Evolutionary conservation across 2,329 filamentous ascomycete species (phyloP).

Genomic region (Teratosphaeriaceae sp.): DNA sequence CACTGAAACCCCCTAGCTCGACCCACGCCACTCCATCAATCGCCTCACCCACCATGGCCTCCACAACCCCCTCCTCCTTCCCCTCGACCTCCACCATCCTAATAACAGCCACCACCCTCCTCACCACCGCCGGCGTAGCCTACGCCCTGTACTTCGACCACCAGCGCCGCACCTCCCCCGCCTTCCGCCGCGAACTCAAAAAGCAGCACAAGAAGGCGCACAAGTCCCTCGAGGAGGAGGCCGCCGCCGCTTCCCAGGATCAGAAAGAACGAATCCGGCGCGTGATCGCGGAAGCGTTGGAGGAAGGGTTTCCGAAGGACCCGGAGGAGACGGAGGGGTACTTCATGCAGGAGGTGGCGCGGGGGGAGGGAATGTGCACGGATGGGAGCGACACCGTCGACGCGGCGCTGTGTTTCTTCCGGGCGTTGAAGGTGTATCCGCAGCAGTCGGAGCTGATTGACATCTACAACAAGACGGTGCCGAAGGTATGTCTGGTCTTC

Average conservation of each 20-base stretch:
- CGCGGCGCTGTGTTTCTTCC: slow-evolving; percentile 93
- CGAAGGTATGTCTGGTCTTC: slow-evolving; percentile 60
- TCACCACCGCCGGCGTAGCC: slow-evolving; percentile 53
- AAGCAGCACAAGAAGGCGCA: slow-evolving; percentile 68
- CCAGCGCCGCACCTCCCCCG: slow-evolving; percentile 55
- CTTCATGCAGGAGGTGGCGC: slow-evolving; percentile 93
- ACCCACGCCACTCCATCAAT: background rate
- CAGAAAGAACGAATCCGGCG: slow-evolving; percentile 68
- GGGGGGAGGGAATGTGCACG: slow-evolving; percentile 74
- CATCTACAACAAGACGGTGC: slow-evolving; percentile 98
- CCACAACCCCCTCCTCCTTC: slow-evolving; percentile 25
- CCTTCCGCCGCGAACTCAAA: slow-evolving; percentile 58
- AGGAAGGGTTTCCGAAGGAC: slow-evolving; percentile 83
- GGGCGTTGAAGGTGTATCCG: slow-evolving; percentile 96
- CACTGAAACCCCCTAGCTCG: background rate
- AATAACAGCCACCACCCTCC: slow-evolving; percentile 50
- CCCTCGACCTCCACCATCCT: slow-evolving; percentile 53
- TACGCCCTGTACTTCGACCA: slow-evolving; percentile 64
- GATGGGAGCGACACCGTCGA: slow-evolving; percentile 76
- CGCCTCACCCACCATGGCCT: slow-evolving; percentile 23
- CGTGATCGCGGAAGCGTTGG: slow-evolving; percentile 73
- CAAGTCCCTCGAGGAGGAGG: slow-evolving; percentile 65
- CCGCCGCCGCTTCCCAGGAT: slow-evolving; percentile 56
- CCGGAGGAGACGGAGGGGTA: slow-evolving; percentile 91
- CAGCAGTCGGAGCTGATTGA: slow-evolving; percentile 85